Conservation (phyloP, 2,329 filamentous ascomycete genomes). For the Eutypa lata region DNA sequence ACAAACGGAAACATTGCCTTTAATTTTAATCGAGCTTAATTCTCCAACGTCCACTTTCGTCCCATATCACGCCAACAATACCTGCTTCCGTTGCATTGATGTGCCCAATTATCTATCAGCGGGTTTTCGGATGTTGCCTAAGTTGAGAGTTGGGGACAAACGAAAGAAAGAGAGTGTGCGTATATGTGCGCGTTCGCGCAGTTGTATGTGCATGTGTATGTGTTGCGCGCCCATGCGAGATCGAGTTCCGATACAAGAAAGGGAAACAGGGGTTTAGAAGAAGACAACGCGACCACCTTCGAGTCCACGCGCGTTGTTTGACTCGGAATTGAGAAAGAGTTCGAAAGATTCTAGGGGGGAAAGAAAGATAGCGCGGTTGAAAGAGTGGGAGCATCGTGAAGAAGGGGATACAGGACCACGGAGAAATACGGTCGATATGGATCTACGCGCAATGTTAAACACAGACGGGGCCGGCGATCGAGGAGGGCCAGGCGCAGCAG, state of each 20-base stretch:
- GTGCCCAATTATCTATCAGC: neutral
- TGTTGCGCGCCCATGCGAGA: neutral
- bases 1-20: neutral
- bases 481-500: constrained; percentile 28
- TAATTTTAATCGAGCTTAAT: neutral
- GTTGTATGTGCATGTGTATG: neutral
- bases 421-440: constrained; percentile 14
- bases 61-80: neutral
- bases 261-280: neutral
- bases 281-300: neutral
- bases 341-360: neutral
- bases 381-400: no score
- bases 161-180: neutral
- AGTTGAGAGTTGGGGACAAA: neutral
- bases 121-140: neutral
- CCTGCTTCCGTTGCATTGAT: neutral
- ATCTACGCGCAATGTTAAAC: constrained; percentile 47
- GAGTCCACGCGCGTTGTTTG: no score
- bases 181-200: neutral
- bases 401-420: neutral
- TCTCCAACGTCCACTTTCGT: neutral
- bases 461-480: constrained; percentile 36
- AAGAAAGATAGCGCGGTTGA: neutral
- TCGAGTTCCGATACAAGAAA: neutral
- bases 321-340: no score